Base-by-base conservation (phyloP, 1,284 basidiomycete genomes). In the Sutorius eximius region DNA sequence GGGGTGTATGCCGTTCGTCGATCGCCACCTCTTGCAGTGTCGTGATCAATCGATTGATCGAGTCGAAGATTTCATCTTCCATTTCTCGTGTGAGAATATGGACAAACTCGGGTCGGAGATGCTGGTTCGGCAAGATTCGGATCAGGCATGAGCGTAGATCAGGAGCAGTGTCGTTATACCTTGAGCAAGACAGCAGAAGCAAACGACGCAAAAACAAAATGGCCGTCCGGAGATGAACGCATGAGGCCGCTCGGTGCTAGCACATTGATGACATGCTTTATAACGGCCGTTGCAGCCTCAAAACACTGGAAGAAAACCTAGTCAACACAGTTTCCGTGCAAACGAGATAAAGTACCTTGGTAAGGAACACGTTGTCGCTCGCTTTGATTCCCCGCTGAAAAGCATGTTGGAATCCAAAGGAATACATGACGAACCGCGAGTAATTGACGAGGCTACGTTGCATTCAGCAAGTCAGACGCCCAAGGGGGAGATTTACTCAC, bases 121-220 rank as follows among this genome's bases (percentile, higher is more conserved):
- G 78, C 87, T 90, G 15, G 46, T 20, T 16, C 3, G 8, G 20
- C 10, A 2, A 41, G 3, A 12, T 27, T 27, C 24, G 6, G 24
- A 27, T 27, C 24, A 27, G 24, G 24, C 24, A 27, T 27, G 24
- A 27, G 5, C 24, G n/a, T 3, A 37, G 43, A 16, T 27, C n/a
- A 2, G 34, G 3, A 8, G 43, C 69, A n/a, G 43, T 42, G 6
- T 27, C 24, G 6, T 27, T 5, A 3, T 33, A 87, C 88, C 79
- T 91, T 91, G 59, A 91, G 79, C 52, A 92, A 73, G 72, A 91
- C 92, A 0, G 89, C 91, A 42, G 89, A 90, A 0, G 92, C 92
- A 66, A 94, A 95, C 1, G 90, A 83, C 2, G 88, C 82, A 64
- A 92, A 92, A 40, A 94, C 80, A 63, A 94, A 93, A 66, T 93